Percentiles rank a stretch among this genome's conserved stretches.
Conservation (phyloP, 129 eudicot genomes). For the Helianthus annuus region DNA sequence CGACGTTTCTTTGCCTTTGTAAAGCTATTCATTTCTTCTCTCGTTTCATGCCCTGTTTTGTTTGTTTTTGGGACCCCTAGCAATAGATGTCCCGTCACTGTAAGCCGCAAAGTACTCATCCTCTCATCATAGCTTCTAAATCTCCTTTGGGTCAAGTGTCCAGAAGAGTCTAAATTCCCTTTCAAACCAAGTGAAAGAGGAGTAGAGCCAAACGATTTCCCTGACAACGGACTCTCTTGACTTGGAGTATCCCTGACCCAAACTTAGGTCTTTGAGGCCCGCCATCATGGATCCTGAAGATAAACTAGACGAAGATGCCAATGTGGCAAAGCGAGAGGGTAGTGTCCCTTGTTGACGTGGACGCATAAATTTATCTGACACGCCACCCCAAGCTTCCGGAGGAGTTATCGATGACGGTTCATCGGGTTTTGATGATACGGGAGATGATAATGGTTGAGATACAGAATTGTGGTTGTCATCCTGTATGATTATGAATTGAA, state of each 20-base stretch:
- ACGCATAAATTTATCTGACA: conserved; percentile 54
- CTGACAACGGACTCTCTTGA: conserved; percentile 55
- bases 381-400: conserved; percentile 98
- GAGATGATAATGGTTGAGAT: conserved; percentile 50
- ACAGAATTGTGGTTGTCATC: conserved; percentile 54
- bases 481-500: conserved; percentile 37
- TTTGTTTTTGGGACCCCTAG: conserved; percentile 83
- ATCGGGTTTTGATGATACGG: conserved; percentile 49
- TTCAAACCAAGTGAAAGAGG: conserved; percentile 52
- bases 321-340: conserved; percentile 68
- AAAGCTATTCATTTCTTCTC: conserved; percentile 76
- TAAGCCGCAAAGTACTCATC: conserved; percentile 73
- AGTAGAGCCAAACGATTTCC: conserved; percentile 51
- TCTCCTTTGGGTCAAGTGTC: conserved; percentile 60
- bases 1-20: conserved; percentile 51
- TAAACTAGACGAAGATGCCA: conserved; percentile 47
- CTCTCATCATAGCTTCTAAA: conserved; percentile 90
- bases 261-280: conserved; percentile 64
- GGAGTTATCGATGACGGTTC: conserved; percentile 86
- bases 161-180: conserved; percentile 48
- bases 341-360: conserved; percentile 56
- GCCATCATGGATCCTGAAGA: conserved; percentile 60
- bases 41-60: conserved; percentile 80
- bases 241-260: conserved; percentile 49
- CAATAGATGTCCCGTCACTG: conserved; percentile 55